Evolutionary conservation across 495 filamentous ascomycete species (phyloP).

Genomic region (Hypoxylon rickii): DNA sequence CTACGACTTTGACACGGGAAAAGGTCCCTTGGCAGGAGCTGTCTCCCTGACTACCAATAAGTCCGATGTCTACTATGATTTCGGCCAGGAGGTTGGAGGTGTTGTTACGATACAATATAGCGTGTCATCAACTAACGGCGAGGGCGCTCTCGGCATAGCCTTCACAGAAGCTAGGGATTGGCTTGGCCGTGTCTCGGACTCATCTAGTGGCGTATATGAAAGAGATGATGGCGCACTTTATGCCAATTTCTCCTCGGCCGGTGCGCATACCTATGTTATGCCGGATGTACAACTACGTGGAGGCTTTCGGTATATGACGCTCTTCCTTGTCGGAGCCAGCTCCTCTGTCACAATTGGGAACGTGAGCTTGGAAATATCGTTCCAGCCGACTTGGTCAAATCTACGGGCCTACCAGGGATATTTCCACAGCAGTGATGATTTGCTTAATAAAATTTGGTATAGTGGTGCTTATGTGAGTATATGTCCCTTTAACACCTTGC

Average conservation of each 20-base stretch:
- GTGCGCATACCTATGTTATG: conserved; percentile 53
- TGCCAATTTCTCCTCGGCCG: conserved; percentile 52
- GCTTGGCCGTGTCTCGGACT: conserved; percentile 64
- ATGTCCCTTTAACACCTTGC: too few species aligned
- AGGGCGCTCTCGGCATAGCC: conserved; percentile 59
- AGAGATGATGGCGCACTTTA: conserved; percentile 59
- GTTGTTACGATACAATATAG: conserved; percentile 56
- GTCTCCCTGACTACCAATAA: conserved; percentile 49
- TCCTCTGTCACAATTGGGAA: conserved; percentile 47
- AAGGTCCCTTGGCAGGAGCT: conserved; percentile 35
- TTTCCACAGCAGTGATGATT: conserved; percentile 62
- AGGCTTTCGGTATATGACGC: conserved; percentile 64
- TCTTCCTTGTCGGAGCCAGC: conserved; percentile 52
- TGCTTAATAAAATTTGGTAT: conserved; percentile 67
- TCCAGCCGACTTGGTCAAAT: conserved; percentile 69
- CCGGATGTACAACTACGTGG: conserved; percentile 58
- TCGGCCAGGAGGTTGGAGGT: conserved; percentile 63
- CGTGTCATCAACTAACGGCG: conserved; percentile 39
- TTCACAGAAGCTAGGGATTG: conserved; percentile 67
- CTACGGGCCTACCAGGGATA: conserved; percentile 66
- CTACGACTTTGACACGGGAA: conserved; percentile 44
- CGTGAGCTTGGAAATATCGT: conserved; percentile 56
- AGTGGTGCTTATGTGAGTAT: conserved; percentile 57
- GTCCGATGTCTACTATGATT: conserved; percentile 59
- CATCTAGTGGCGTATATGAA: conserved; percentile 58